Conservation (phyloP, 257 asterid genomes). For the Solanum tacnaense region DNA sequence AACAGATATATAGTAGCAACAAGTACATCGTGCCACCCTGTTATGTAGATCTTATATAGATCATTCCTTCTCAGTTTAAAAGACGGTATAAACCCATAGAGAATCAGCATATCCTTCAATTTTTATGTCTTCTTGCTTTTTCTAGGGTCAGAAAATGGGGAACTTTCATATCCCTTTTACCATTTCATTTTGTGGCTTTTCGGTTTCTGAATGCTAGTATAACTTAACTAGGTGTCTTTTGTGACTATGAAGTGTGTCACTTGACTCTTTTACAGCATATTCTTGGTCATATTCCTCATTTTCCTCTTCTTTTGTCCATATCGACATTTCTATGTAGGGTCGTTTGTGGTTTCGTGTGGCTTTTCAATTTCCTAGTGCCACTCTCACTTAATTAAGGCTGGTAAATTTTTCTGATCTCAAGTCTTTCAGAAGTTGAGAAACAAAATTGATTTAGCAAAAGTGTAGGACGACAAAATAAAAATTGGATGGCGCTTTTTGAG, state of each 20-base stretch:
- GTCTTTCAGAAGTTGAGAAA: background rate
- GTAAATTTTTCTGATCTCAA: background rate
- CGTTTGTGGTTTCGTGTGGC: background rate
- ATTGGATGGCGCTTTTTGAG: background rate
- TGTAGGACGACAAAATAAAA: background rate
- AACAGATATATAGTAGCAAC: background rate
- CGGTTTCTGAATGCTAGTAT: no score
- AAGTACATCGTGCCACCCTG: background rate
- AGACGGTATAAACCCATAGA: constrained; percentile 23
- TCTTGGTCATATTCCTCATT: no score
- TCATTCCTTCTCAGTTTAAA: background rate
- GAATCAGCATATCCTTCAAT: constrained; percentile 25
- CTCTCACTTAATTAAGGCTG: background rate
- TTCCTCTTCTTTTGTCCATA: no score
- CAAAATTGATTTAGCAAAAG: background rate
- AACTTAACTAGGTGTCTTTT: no score
- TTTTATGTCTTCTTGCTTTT: no score
- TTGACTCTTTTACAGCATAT: no score
- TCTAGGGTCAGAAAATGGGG: no score
- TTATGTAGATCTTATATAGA: background rate
- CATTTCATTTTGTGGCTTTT: no score
- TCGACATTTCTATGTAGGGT: background rate
- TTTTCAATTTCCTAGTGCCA: background rate
- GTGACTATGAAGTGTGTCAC: no score
- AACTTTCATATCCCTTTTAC: no score